A percentile compares a stretch with the other conserved stretches of the same genome.
Conservation (phyloP, 331 rosid species). For the Prunus yedoensis region DNA sequence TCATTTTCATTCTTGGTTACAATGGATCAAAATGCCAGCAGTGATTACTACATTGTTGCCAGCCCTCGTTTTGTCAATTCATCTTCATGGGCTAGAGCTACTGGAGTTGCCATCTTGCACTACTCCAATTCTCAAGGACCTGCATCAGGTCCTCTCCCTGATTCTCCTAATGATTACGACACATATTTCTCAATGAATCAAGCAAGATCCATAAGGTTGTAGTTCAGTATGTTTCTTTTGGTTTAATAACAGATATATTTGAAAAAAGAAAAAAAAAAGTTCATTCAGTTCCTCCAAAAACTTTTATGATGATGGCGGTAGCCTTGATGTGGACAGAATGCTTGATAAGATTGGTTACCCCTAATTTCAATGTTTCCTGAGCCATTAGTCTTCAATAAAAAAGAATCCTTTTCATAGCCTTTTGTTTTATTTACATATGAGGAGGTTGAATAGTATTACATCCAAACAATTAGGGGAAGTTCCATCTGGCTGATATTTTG, state of each 20-base stretch:
- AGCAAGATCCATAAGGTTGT: constrained; percentile 92
- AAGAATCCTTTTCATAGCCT: constrained; percentile 9
- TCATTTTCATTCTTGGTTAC: constrained; percentile 90
- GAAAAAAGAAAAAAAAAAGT: background rate
- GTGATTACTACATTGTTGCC: constrained; percentile 85
- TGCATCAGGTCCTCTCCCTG: constrained; percentile 90
- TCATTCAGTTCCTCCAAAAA: background rate
- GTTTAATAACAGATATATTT: constrained; percentile 8
- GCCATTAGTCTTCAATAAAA: background rate
- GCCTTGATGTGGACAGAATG: background rate
- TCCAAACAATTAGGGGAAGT: background rate
- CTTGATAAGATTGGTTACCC: background rate
- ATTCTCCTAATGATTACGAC: constrained; percentile 65
- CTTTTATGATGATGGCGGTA: background rate
- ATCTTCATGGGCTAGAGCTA: constrained; percentile 58
- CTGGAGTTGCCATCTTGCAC: constrained; percentile 81
- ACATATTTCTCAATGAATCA: constrained; percentile 85
- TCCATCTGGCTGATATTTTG: background rate
- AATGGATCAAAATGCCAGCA: constrained; percentile 94
- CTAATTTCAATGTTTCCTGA: background rate
- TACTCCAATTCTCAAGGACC: constrained; percentile 87
- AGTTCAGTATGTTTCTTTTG: constrained; percentile 17
- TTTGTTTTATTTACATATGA: background rate
- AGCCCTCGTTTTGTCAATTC: constrained; percentile 84
- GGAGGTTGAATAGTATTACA: background rate